Base-by-base conservation (phyloP, 768 basidiomycete species). In the Mycena sanguinolenta region DNA sequence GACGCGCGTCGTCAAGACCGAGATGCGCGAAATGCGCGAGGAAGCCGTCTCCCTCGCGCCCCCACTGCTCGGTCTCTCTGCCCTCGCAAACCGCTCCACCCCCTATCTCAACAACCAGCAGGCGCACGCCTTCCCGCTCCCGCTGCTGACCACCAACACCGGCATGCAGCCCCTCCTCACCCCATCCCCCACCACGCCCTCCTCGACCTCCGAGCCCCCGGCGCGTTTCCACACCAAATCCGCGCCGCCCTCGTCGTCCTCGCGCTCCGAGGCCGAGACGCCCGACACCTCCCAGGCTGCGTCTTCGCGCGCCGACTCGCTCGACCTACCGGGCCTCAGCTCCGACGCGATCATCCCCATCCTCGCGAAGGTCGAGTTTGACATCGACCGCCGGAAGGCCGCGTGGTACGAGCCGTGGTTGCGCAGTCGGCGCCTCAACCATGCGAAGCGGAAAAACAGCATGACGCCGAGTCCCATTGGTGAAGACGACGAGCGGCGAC, bases 351-450 rank as follows among this genome's bases (percentile, higher is more conserved):
- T 94, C 27, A 90, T 95, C 62, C 94, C 93, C 6, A 91, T 98
- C 65, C 87, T 99, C 32, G 97, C 96, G 58, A 97, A 97, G 79
- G 90, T 99, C 16, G 96, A 98, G 79, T 98, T 99, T 75, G 95
- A 98, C 78, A 92, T 99, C 74, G 97, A 98, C 79, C 84, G 85
- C 44, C 84, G 88, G 61, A 91, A 86, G 72, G 96, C 95, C 2
- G 82, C 83, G 4, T 98, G 96, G 96, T 96, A 91, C 72, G 91
- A 91, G n/a, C 90, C 91, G 10, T 97, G 95, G 94, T 69, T 90
- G 30, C 85, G 90, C 65, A 93, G 90, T 75, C 82, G 93, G 65
- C 85, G 85, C 67, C 81, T 84, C 55, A 90, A 90, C 67, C 86
- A 88, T 67, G 85, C 85, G n/a, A 92, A 89, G 77, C 83, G 55